Evolutionary conservation across 805 yeast genomes (phyloP).

Genomic region (Naumovozyma dairenensis): DNA sequence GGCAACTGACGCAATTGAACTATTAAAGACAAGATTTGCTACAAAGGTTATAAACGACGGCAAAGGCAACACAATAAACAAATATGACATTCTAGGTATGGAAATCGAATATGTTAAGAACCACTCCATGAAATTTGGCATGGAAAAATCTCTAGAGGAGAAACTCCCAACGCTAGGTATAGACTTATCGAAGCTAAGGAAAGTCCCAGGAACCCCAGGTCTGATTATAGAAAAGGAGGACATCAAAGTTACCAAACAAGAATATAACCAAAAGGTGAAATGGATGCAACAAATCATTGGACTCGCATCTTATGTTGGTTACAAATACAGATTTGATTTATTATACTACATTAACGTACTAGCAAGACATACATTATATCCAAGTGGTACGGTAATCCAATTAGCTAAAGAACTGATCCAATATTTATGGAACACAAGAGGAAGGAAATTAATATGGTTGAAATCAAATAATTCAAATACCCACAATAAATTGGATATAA

Average conservation of each 20-base stretch:
- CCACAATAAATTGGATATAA: background rate
- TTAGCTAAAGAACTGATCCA: slow-evolving; percentile 3
- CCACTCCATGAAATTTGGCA: slow-evolving; percentile 7
- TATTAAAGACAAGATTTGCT: slow-evolving; percentile 4
- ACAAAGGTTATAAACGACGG: slow-evolving; percentile 7
- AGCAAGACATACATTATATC: slow-evolving; percentile 6
- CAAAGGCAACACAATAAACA: no score
- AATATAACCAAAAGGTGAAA: slow-evolving; percentile 4
- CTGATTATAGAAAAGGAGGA: slow-evolving; percentile 4
- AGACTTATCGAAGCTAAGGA: no score
- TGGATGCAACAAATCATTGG: slow-evolving; percentile 8
- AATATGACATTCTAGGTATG: slow-evolving; percentile 12
- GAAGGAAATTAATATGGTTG: slow-evolving; percentile 3
- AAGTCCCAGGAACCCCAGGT: no score
- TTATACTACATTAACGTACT: slow-evolving; percentile 7
- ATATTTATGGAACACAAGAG: slow-evolving; percentile 5
- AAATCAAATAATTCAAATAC: background rate
- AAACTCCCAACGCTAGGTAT: slow-evolving; percentile 4
- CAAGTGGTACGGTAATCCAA: slow-evolving; percentile 2
- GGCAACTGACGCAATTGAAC: background rate
- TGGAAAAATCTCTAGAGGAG: slow-evolving; percentile 6
- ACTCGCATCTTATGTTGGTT: slow-evolving; percentile 8
- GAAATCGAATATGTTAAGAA: slow-evolving; percentile 5
- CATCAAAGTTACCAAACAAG: background rate
- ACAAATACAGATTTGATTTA: slow-evolving; percentile 9